These are phyloP conservation scores for Mycena rosella DNA, from an alignment of 768 basidiomycete species.

Conservation along the genomic window DNA sequence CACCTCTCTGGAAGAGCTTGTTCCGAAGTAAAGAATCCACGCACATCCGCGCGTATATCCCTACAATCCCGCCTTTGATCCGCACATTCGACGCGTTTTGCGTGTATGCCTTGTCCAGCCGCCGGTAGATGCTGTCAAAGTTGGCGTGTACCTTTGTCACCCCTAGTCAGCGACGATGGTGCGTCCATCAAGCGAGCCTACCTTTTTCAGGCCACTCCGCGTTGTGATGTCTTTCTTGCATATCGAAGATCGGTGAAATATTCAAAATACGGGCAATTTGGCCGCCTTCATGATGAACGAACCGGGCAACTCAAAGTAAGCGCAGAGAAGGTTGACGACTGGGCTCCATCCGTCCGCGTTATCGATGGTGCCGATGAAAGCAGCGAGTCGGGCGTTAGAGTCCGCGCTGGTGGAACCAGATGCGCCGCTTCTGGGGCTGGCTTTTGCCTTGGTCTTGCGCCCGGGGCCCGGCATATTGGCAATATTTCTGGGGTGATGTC, in stretches of 20 bases:
- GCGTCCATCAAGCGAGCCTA: too few species aligned
- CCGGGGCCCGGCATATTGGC: slow-evolving; percentile 35
- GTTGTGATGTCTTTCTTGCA: slow-evolving; percentile 61
- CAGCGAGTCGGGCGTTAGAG: slow-evolving; percentile 30
- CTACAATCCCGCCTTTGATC: slow-evolving; percentile 68
- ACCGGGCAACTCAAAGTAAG: slow-evolving; percentile 68
- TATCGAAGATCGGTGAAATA: background rate
- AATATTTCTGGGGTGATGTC: background rate
- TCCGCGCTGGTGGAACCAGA: background rate
- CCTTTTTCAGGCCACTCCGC: slow-evolving; percentile 72
- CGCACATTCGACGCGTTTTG: slow-evolving; percentile 58
- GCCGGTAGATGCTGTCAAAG: slow-evolving; percentile 64
- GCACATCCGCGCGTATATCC: slow-evolving; percentile 75
- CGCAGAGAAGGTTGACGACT: slow-evolving; percentile 62
- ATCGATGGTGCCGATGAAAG: slow-evolving; percentile 59
- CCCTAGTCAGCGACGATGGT: too few species aligned
- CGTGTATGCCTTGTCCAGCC: slow-evolving; percentile 64
- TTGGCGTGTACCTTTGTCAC: slow-evolving; percentile 73
- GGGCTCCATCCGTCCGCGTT: slow-evolving; percentile 62
- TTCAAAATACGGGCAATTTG: background rate
- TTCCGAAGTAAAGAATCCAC: slow-evolving; percentile 70
- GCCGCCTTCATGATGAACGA: slow-evolving; percentile 33
- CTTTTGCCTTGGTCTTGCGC: slow-evolving; percentile 34
- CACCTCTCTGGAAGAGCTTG: slow-evolving; percentile 70
- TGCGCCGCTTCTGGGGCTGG: slow-evolving; percentile 18